These are phyloP conservation scores for Microbotryomycetes sp. DNA, from an alignment of 1,284 basidiomycete genomes.

Conservation along the genomic window DNA sequence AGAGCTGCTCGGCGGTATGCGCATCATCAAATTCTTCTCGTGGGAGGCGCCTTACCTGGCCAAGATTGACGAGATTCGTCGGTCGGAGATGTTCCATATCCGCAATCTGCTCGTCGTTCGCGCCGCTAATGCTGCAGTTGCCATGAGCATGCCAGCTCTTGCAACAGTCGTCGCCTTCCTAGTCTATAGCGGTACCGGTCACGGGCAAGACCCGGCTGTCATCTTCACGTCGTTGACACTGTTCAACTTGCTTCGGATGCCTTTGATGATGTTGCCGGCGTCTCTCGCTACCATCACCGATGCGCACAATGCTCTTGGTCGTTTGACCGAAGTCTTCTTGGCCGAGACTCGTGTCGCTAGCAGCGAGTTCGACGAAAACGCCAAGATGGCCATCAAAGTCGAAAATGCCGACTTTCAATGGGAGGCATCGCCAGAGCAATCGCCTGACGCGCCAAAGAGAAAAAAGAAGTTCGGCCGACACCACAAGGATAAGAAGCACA, in stretches of 20 bases:
- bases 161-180: constrained; percentile 81
- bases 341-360: constrained; percentile 64
- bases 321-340: constrained; percentile 60
- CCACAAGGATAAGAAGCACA: constrained; percentile 35
- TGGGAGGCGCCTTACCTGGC: constrained; percentile 56
- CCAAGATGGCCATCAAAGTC: constrained; percentile 58
- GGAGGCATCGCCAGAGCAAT: constrained; percentile 61
- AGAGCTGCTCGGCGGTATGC: constrained; percentile 74
- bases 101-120: constrained; percentile 64
- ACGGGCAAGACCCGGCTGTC: constrained; percentile 57
- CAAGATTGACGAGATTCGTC: constrained; percentile 60
- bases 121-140: constrained; percentile 58
- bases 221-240: constrained; percentile 67
- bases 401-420: constrained; percentile 68
- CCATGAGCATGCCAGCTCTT: constrained; percentile 61
- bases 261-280: constrained; percentile 67
- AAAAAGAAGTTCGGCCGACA: constrained; percentile 36
- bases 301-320: constrained; percentile 63
- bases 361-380: constrained; percentile 48
- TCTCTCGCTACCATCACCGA: constrained; percentile 69
- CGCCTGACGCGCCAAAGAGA: constrained; percentile 37
- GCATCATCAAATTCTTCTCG: constrained; percentile 76
- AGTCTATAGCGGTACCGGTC: constrained; percentile 59
- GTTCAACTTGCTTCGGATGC: constrained; percentile 65
- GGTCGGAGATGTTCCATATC: constrained; percentile 69